Evolutionary conservation across 768 basidiomycete genomes (phyloP).

Genomic region (Boletus rufocinnamomeus): DNA sequence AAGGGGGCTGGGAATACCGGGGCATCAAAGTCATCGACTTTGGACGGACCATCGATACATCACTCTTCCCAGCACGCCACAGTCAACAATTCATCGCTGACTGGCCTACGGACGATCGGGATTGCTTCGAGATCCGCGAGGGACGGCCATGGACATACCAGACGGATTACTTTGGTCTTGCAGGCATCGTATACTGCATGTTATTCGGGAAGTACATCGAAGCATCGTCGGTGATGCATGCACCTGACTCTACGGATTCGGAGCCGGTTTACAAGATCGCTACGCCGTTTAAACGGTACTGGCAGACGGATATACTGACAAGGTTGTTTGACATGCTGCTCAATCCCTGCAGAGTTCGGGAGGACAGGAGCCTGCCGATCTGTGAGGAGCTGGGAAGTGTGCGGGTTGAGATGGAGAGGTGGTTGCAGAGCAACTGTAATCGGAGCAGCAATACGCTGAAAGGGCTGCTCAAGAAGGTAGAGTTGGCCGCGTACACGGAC

Average conservation of each 20-base stretch:
- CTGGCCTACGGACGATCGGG: conserved; percentile 86
- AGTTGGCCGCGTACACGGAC: conserved; percentile 47
- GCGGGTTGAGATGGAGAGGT: conserved; percentile 81
- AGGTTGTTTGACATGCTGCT: conserved; percentile 82
- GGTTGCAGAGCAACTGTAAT: conserved; percentile 86
- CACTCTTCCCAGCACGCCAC: conserved; percentile 63
- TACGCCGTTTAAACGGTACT: conserved; percentile 89
- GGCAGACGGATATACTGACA: conserved; percentile 89
- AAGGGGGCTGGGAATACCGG: conserved; percentile 82
- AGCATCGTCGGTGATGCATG: conserved; percentile 52
- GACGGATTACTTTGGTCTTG: conserved; percentile 95
- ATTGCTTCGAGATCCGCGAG: conserved; percentile 90
- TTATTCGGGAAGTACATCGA: conserved; percentile 97
- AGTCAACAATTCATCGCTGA: conserved; percentile 83
- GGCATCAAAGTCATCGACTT: conserved; percentile 96
- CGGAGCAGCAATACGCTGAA: conserved; percentile 80
- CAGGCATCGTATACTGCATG: conserved; percentile 92
- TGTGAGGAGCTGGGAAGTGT: conserved; percentile 63
- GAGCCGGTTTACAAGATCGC: conserved; percentile 59
- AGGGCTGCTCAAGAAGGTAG: conserved; percentile 80
- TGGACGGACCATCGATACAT: conserved; percentile 89
- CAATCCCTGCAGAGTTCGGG: conserved; percentile 68
- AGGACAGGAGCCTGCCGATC: conserved; percentile 68
- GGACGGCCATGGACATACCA: conserved; percentile 89
- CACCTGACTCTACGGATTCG: conserved; percentile 35